Percentiles rank a stretch among this genome's conserved stretches.
Conservation (phyloP, 345 rosid species). For the Brassica nigra region DNA sequence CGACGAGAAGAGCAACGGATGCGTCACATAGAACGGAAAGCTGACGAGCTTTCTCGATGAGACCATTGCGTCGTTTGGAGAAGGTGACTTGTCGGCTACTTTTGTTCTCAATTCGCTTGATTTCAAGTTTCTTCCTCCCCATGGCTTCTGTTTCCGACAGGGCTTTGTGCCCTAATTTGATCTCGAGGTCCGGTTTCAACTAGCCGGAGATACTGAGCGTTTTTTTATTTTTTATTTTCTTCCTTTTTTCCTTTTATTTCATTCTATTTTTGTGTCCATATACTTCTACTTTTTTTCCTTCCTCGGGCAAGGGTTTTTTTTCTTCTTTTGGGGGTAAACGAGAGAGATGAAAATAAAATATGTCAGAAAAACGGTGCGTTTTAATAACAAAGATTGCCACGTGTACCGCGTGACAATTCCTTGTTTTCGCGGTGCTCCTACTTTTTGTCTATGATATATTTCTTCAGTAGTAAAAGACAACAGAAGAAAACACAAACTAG, state of each 20-base stretch:
- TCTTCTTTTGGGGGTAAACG: conserved; percentile 7
- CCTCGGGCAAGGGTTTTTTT: background rate
- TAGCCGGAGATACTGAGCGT: conserved; percentile 33
- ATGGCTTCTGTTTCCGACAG: conserved; percentile 33
- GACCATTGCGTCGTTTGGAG: conserved; percentile 63
- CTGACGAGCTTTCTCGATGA: conserved; percentile 74
- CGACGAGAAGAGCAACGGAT: conserved; percentile 39
- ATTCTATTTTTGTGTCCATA: conserved; percentile 7
- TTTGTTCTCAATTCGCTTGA: conserved; percentile 72
- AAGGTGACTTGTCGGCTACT: conserved; percentile 80
- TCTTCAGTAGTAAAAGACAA: background rate
- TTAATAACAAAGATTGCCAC: background rate
- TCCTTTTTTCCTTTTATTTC: conserved; percentile 20
- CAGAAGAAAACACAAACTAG: background rate
- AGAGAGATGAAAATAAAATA: conserved; percentile 11
- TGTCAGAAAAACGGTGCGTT: background rate
- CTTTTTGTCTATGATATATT: background rate
- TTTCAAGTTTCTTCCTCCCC: conserved; percentile 64
- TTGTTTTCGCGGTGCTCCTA: background rate
- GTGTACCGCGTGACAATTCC: conserved; percentile 14
- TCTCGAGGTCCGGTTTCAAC: conserved; percentile 19
- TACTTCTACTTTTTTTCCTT: conserved; percentile 17
- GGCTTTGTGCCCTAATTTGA: conserved; percentile 39
- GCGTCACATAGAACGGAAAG: conserved; percentile 79
- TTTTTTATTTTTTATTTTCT: background rate